A percentile compares a stretch with the other conserved stretches of the same genome.
phyloP scores from a whole-genome alignment of 2,329 filamentous ascomycete genomes.

The Neonectria neomacrospora region DNA sequence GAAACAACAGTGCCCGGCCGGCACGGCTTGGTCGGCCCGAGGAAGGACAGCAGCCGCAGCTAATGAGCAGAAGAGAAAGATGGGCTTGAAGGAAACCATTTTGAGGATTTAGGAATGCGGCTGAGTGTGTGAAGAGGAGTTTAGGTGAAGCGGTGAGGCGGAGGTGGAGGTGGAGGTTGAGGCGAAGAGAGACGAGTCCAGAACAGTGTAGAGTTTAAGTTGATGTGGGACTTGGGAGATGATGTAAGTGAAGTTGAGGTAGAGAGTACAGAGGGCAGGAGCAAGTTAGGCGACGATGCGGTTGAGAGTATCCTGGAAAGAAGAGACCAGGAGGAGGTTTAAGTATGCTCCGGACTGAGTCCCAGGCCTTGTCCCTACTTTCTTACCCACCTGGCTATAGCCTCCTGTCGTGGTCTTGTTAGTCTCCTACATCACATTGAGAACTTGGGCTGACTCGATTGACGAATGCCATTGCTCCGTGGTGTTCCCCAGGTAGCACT shows the following conservation, averaged over 20 bases:
- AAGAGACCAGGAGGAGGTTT: constrained; percentile 10
- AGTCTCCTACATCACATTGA: constrained; percentile 15
- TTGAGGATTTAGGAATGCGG: constrained; percentile 15
- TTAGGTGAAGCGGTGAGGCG: constrained; percentile 11
- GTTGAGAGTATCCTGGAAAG: neutral
- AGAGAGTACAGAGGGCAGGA: neutral
- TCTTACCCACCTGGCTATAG: neutral
- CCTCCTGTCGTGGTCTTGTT: constrained; percentile 4
- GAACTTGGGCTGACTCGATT: constrained; percentile 9
- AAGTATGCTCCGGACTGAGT: constrained; percentile 9
- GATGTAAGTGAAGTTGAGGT: constrained; percentile 10
- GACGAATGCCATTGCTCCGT: constrained; percentile 8
- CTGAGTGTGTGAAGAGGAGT: neutral
- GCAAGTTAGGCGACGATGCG: neutral
- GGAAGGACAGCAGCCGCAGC: constrained; percentile 38
- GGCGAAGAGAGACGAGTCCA: neutral
- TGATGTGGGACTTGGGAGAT: constrained; percentile 4
- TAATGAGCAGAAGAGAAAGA: constrained; percentile 36
- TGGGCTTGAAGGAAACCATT: constrained; percentile 35
- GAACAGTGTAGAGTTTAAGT: neutral
- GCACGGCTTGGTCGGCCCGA: constrained; percentile 35
- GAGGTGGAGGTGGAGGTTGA: neutral
- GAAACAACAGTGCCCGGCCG: constrained; percentile 47
- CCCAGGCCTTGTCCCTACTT: neutral
- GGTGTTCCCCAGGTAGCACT: constrained; percentile 9